A percentile compares a stretch with the other conserved stretches of the same genome.
Conservation (phyloP, 768 basidiomycete genomes). For the Macrocybe gigantea region DNA sequence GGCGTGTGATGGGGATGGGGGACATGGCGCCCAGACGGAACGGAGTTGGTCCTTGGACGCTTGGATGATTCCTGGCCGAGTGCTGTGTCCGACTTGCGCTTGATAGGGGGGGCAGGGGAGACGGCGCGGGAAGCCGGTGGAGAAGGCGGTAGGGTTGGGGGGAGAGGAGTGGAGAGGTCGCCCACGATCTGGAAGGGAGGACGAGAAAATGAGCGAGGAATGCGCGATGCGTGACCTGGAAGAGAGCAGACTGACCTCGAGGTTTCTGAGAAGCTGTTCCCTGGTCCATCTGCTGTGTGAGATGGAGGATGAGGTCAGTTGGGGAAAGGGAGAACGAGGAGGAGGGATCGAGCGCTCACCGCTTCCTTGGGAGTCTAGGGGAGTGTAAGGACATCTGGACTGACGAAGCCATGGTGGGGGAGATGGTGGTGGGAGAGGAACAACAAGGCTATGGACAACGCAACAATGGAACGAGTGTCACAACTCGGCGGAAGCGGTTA, state of each 20-base stretch:
- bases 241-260: slow-evolving; percentile 29
- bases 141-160: slow-evolving; percentile 43
- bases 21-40: slow-evolving; percentile 16
- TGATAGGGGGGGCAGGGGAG: slow-evolving; percentile 39
- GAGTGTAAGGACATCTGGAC: slow-evolving; percentile 14
- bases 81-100: slow-evolving; percentile 40
- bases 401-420: slow-evolving; percentile 15
- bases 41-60: slow-evolving; percentile 34
- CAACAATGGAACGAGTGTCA: slow-evolving; percentile 34
- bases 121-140: slow-evolving; percentile 44
- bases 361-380: slow-evolving; percentile 22
- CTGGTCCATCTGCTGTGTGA: slow-evolving; percentile 41
- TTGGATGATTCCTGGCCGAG: slow-evolving; percentile 38
- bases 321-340: slow-evolving; percentile 9
- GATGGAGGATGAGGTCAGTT: slow-evolving; percentile 13
- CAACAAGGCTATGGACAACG: slow-evolving; percentile 32
- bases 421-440: slow-evolving; percentile 39
- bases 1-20: slow-evolving; percentile 15
- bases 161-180: slow-evolving; percentile 32
- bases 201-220: slow-evolving; percentile 8
- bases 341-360: slow-evolving; percentile 28
- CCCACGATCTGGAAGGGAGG: slow-evolving; percentile 31
- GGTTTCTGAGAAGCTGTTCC: slow-evolving; percentile 42
- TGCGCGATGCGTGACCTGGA: background rate
- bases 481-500: slow-evolving; percentile 20